Evolutionary conservation across 768 basidiomycete species (phyloP).

Genomic region (Fistulinella prunicolor): DNA sequence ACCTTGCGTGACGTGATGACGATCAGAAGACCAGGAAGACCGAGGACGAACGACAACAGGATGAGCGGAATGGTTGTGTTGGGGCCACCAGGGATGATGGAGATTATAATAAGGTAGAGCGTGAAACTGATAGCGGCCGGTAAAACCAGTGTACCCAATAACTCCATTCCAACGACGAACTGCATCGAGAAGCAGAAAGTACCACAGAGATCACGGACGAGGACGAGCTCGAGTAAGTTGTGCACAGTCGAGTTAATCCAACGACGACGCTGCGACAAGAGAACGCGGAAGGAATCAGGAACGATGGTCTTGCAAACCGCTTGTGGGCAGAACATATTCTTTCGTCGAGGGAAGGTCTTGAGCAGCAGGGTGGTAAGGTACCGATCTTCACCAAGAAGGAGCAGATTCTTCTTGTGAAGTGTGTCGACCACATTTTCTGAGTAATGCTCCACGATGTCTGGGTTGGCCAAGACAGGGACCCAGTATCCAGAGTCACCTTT

Average conservation of each 20-base stretch:
- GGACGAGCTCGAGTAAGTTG: slow-evolving; percentile 90
- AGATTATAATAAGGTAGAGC: slow-evolving; percentile 83
- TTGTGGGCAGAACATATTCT: slow-evolving; percentile 98
- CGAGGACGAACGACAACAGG: slow-evolving; percentile 90
- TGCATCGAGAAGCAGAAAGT: slow-evolving; percentile 99
- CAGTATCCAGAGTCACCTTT: slow-evolving; percentile 95
- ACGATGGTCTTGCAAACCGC: slow-evolving; percentile 99
- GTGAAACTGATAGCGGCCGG: slow-evolving; percentile 99
- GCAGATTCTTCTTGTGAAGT: slow-evolving; percentile 97
- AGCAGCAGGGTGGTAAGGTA: slow-evolving; percentile 96
- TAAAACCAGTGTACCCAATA: slow-evolving; percentile 92
- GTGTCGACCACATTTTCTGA: slow-evolving; percentile 99
- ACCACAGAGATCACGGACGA: slow-evolving; percentile 97
- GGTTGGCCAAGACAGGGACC: slow-evolving; percentile 98
- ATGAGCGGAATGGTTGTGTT: slow-evolving; percentile 88
- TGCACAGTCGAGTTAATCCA: slow-evolving; percentile 99
- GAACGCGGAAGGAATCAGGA: slow-evolving; percentile 90
- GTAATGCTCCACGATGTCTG: slow-evolving; percentile 97
- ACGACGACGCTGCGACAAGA: slow-evolving; percentile 93
- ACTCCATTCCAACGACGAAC: slow-evolving; percentile 98
- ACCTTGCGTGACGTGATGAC: slow-evolving; percentile 94
- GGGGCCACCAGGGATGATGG: slow-evolving; percentile 77
- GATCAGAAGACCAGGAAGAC: slow-evolving; percentile 93
- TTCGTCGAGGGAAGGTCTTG: slow-evolving; percentile 99
- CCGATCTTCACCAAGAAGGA: slow-evolving; percentile 98